Evolutionary conservation across 1,139 yeast species (phyloP), one percentile per base, ranked within the genome.

Genomic region (Pichia sp.): DNA sequence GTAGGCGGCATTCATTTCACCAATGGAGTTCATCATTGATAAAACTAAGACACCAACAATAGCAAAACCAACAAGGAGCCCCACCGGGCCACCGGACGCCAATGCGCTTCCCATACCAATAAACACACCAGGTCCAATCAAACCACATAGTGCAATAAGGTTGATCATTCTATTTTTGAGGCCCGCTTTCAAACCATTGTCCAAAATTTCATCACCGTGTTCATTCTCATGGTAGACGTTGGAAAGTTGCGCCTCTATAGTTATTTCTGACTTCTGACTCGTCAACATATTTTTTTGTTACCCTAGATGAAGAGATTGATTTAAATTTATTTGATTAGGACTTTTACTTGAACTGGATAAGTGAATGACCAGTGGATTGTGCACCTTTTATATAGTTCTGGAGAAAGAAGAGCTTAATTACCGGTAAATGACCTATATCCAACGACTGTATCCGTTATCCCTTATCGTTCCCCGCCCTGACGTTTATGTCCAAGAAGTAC

Each of bases 11-110:
- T 74, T 67, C 45, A 75, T 50, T 47, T 75, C 82, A 28, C 81
- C 81, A 43, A 75, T 60, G 14, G 72, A 64, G 41, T 67, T 72
- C 74, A 75, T 72, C 73, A 75, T 71, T 9, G 71, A 58, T 27
- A 74, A 63, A 0, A 77, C 79, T 30, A 74, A 57, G n/a, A 74
- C 41, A 12, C 79, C 80, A 36, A 74, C 68, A 24, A 74, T 57
- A 1, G 70, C 69, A 32, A 44, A 48, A 29, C 78, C 78, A 3
- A 74, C 50, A 17, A 50, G 25, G 9, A 48, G 5, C 64, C 72
- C 53, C 33, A 48, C 54, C 3, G 56, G 53, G 6, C 56, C 55
- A 35, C 49, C 48, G 2, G 40, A 35, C 11, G 44, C 39, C 15
- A 52, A 29, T 1, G 51, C 47, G 22, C 42, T 38, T 16, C 53